A percentile compares a stretch with the other conserved stretches of the same genome.
Conservation (phyloP, 768 basidiomycete species). For the Leccinum variicolor region DNA sequence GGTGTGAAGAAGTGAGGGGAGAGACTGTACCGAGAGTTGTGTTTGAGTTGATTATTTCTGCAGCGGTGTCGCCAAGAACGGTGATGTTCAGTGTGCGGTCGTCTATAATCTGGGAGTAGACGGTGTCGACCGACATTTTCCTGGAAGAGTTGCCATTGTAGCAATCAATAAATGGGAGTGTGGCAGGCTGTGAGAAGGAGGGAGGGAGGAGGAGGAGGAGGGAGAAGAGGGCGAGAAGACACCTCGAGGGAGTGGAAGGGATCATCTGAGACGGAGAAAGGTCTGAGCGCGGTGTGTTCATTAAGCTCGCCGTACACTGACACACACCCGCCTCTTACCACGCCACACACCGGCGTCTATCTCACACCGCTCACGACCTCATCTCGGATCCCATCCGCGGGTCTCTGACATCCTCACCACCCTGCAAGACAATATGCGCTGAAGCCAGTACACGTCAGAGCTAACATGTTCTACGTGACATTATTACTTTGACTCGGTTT, state of each 20-base stretch:
- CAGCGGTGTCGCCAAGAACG: constrained; percentile 61
- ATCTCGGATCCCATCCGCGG: neutral
- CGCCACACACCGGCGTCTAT: constrained; percentile 20
- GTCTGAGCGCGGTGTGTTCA: constrained; percentile 11
- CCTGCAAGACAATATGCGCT: too few species aligned
- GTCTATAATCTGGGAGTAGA: constrained; percentile 69
- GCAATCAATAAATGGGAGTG: constrained; percentile 66
- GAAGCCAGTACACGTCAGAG: neutral
- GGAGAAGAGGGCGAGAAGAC: constrained; percentile 7
- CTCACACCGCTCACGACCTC: neutral
- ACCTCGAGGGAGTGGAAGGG: neutral
- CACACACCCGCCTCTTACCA: constrained; percentile 1
- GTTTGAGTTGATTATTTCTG: constrained; percentile 57
- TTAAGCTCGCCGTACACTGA: constrained; percentile 6
- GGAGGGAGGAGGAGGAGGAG: constrained; percentile 16
- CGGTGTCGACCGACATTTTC: constrained; percentile 63
- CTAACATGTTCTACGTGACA: neutral
- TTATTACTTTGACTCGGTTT: neutral
- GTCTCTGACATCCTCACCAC: too few species aligned
- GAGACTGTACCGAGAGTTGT: constrained; percentile 59
- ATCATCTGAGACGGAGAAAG: neutral
- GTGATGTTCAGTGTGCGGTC: constrained; percentile 61
- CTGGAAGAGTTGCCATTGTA: constrained; percentile 50
- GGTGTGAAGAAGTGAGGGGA: neutral
- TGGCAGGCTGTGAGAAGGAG: constrained; percentile 53